Percentiles rank a stretch among this genome's conserved stretches.
phyloP scores from a whole-genome alignment of 108 stramenopile genomes.

The Skeletonema tropicum region DNA sequence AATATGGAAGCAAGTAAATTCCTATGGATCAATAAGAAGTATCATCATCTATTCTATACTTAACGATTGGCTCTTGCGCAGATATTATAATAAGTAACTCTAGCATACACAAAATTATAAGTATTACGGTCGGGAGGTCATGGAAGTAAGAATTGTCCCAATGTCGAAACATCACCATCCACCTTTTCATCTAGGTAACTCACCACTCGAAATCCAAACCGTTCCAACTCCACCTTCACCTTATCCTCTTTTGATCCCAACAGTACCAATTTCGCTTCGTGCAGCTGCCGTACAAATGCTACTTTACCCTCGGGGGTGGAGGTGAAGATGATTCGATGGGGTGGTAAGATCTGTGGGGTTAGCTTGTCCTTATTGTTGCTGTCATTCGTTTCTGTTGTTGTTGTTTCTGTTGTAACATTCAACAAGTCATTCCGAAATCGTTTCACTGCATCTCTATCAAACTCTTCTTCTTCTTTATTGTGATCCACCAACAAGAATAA shows the following conservation, averaged over 20 bases:
- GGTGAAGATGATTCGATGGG: conserved; percentile 35
- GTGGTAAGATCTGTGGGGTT: conserved; percentile 25
- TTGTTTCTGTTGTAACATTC: not conserved
- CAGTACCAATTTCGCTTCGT: conserved; percentile 24
- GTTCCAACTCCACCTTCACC: conserved; percentile 32
- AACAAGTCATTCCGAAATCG: conserved; percentile 28
- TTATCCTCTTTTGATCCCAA: not conserved
- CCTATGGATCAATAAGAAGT: no score
- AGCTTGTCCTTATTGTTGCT: not conserved
- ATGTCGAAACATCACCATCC: conserved; percentile 12
- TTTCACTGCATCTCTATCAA: not conserved
- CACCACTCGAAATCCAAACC: conserved; percentile 43
- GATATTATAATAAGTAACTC: no score
- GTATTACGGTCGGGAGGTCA: not conserved
- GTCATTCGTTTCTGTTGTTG: not conserved
- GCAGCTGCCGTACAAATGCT: conserved; percentile 40
- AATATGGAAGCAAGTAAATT: no score
- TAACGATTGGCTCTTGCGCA: no score
- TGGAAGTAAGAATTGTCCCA: conserved; percentile 40
- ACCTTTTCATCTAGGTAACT: conserved; percentile 14
- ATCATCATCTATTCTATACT: no score
- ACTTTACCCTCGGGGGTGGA: conserved; percentile 21
- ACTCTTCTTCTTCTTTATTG: not conserved
- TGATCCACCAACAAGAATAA: conserved; percentile 38
- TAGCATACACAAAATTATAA: no score